Percentiles rank a stretch among this genome's conserved stretches.
Conservation (phyloP, 208 protist species). For the Leishmania tarentolae region DNA sequence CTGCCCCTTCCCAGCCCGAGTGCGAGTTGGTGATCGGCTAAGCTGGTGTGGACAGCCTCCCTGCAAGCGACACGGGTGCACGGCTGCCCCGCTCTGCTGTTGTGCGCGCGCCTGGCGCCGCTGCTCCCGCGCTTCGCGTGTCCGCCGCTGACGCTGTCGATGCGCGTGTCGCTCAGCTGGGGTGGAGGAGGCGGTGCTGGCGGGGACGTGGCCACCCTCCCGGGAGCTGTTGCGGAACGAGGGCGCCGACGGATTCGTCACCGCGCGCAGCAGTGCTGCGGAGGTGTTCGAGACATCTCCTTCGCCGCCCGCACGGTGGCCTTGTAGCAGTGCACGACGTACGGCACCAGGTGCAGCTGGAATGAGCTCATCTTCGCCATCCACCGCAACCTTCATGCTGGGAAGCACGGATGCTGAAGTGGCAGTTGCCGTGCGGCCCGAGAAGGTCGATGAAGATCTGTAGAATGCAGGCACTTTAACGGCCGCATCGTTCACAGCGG, state of each 20-base stretch:
- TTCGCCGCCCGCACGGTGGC: not conserved
- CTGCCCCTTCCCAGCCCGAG: not conserved
- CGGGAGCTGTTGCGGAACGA: not conserved
- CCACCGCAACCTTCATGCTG: constrained; percentile 1
- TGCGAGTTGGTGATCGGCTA: not conserved
- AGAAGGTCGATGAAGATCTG: not conserved
- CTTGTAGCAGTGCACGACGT: constrained; percentile 16
- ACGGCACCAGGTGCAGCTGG: constrained; percentile 17
- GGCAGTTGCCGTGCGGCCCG: not conserved
- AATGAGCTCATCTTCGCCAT: constrained; percentile 11
- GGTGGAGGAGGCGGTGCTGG: not conserved
- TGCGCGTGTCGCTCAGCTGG: constrained; percentile 20
- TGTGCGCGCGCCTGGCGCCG: constrained; percentile 21
- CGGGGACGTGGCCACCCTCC: not conserved
- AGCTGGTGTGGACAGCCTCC: constrained; percentile 34
- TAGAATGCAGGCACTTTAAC: not conserved
- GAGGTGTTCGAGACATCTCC: not conserved
- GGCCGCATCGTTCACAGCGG: not conserved
- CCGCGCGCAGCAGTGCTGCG: not conserved
- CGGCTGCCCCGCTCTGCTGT: constrained; percentile 13
- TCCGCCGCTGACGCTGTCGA: constrained; percentile 9
- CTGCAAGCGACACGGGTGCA: constrained; percentile 58
- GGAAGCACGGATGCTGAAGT: not conserved
- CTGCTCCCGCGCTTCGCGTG: constrained; percentile 29
- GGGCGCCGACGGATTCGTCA: not conserved